Evolutionary conservation across 345 rosid species (phyloP), one percentile per base, ranked within the genome.

Genomic region (Ricinus communis): DNA sequence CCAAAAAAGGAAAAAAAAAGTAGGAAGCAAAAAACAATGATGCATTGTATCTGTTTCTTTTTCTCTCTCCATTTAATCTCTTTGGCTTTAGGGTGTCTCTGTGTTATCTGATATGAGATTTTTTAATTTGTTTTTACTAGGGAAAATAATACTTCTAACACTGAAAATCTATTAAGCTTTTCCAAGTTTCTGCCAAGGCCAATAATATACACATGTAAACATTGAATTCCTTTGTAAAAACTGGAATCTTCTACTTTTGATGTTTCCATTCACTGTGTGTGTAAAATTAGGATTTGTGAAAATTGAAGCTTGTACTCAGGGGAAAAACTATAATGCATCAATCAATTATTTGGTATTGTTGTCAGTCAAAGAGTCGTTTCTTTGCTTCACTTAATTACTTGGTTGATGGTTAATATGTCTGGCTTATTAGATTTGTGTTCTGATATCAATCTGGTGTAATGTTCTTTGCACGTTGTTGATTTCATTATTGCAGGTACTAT

Each of bases 401-500:
- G 9, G 30, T 70, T 70, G 13, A 7, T 47, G 31, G n/a, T 31
- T 30, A 46, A 21, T 33, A 30, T 5, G 22, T 30, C 51, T 19
- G 41, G 36, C 49, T 47, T 65, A 65, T 46, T 33, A 61, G 27
- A 38, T 25, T 31, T 62, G 62, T 69, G 50, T 5, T 74, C 38
- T 49, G 22, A 30, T 69, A 22, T 40, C 52, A 18, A 31, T 74
- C 51, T 71, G 56, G 36, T 57, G 5, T 63, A 28, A 28, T 28
- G 5, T 27, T 41, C 54, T 15, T 58, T 28, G 41, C 8, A 14
- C 58, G 65, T 9, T 61, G 21, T 77, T 72, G 51, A 74, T 46
- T 46, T 61, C 49, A 47, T 58, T 25, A 55, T 76, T 71, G 45
- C 79, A 77, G 77, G 74, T 53, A 68, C 71, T 55, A 40, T 66